Conservation (phyloP, 2,329 filamentous ascomycete genomes). For the Dactylellina leptospora region DNA sequence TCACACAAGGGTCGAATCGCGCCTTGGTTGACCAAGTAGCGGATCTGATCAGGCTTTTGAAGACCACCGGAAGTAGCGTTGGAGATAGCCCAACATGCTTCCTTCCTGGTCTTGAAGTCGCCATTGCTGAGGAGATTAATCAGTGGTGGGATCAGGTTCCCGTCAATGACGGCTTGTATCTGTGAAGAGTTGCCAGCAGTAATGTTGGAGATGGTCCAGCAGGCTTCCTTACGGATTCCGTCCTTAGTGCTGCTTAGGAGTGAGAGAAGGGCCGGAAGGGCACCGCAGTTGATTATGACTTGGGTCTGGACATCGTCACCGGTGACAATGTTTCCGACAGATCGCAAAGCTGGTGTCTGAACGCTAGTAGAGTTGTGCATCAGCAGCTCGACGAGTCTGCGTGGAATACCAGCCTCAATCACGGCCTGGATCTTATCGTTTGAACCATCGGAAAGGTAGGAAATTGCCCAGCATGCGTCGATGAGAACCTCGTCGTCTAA, state of each 20-base stretch:
- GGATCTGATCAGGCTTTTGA: constrained; percentile 98
- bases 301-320: constrained; percentile 98
- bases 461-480: constrained; percentile 99
- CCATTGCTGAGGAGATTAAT: constrained; percentile 96
- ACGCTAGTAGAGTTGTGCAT: constrained; percentile 99
- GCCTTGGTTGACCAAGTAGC: constrained; percentile 89
- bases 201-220: constrained; percentile 99
- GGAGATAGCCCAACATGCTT: constrained; percentile 99
- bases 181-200: constrained; percentile 97
- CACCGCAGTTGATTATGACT: constrained; percentile 98
- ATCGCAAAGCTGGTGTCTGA: constrained; percentile 94
- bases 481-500: constrained; percentile 98
- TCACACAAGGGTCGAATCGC: constrained; percentile 98
- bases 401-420: constrained; percentile 96
- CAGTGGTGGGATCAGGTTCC: constrained; percentile 93
- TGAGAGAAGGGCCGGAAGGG: constrained; percentile 88
- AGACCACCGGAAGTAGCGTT: constrained; percentile 97
- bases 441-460: constrained; percentile 94
- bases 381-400: constrained; percentile 91
- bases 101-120: constrained; percentile 98
- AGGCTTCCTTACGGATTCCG: constrained; percentile 98
- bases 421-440: constrained; percentile 99
- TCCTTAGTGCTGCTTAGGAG: constrained; percentile 97
- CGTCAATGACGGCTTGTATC: constrained; percentile 95
- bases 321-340: constrained; percentile 98